These are phyloP conservation scores for Saraca asoca DNA, from an alignment of 331 rosid species.

Conservation along the genomic window DNA sequence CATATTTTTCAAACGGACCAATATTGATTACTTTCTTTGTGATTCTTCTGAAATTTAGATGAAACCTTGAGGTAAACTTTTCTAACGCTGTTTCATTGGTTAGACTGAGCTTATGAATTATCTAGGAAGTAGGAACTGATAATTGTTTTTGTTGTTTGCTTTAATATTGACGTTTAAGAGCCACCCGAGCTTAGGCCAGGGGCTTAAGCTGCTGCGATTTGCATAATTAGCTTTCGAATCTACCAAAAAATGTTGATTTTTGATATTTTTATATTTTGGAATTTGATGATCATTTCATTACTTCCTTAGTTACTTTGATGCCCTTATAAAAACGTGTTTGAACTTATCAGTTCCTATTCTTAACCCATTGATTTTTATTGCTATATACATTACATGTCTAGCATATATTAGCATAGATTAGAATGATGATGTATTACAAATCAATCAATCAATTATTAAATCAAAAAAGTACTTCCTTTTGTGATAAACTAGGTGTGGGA, in stretches of 20 bases:
- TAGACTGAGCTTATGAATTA: not conserved
- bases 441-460: too few species aligned
- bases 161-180: not conserved
- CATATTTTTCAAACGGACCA: not conserved
- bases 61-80: not conserved
- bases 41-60: constrained; percentile 36
- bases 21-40: constrained; percentile 14
- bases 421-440: too few species aligned
- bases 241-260: not conserved
- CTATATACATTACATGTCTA: constrained; percentile 27
- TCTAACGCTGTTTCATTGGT: not conserved
- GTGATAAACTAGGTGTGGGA: too few species aligned
- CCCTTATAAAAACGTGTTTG: not conserved
- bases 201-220: too few species aligned
- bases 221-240: too few species aligned
- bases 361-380: not conserved
- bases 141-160: not conserved
- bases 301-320: constrained; percentile 8
- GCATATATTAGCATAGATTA: too few species aligned
- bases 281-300: constrained; percentile 9
- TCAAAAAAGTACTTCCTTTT: too few species aligned
- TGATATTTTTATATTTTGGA: not conserved
- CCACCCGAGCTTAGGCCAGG: too few species aligned
- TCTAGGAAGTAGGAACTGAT: not conserved
- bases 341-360: not conserved